Conservation (phyloP, 2,329 filamentous ascomycete genomes). For the Xylariaceae sp. region DNA sequence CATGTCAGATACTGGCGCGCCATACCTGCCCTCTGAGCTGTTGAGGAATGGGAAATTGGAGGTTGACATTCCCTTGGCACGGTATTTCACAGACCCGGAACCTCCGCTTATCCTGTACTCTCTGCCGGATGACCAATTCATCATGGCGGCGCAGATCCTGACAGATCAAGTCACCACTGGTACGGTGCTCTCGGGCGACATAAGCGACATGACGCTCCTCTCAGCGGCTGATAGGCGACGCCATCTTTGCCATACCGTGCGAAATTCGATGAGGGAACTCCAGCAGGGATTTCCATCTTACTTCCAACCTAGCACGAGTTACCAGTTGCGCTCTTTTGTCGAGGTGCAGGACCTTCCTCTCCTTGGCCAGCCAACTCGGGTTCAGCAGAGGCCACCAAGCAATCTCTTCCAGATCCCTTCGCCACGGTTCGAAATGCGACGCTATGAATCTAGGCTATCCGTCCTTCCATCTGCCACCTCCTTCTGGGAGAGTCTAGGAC, state of each 20-base stretch:
- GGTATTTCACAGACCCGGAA: constrained; percentile 56
- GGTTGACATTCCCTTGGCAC: constrained; percentile 45
- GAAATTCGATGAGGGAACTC: constrained; percentile 45
- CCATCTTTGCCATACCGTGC: constrained; percentile 38
- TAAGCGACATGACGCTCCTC: constrained; percentile 21
- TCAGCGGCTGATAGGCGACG: constrained; percentile 34
- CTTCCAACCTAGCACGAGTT: constrained; percentile 38
- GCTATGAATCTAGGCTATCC: constrained; percentile 64
- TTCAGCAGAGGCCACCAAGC: constrained; percentile 45
- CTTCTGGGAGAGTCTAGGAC: constrained; percentile 78
- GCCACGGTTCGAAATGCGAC: constrained; percentile 67
- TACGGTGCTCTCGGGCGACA: constrained; percentile 31
- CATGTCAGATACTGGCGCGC: constrained; percentile 40
- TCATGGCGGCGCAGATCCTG: constrained; percentile 65
- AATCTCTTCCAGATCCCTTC: constrained; percentile 58
- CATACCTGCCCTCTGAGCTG: constrained; percentile 44
- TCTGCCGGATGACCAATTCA: constrained; percentile 53
- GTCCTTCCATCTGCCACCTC: constrained; percentile 67
- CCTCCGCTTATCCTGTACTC: constrained; percentile 42
- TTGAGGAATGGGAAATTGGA: constrained; percentile 45
- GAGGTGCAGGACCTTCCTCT: constrained; percentile 55
- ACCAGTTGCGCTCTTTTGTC: constrained; percentile 44
- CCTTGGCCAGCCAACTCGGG: constrained; percentile 45
- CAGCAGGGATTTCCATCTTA: constrained; percentile 40
- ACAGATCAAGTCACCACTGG: constrained; percentile 62